These are phyloP conservation scores for Trypanosoma melophagium DNA, from an alignment of 208 protist species.

Conservation along the genomic window DNA sequence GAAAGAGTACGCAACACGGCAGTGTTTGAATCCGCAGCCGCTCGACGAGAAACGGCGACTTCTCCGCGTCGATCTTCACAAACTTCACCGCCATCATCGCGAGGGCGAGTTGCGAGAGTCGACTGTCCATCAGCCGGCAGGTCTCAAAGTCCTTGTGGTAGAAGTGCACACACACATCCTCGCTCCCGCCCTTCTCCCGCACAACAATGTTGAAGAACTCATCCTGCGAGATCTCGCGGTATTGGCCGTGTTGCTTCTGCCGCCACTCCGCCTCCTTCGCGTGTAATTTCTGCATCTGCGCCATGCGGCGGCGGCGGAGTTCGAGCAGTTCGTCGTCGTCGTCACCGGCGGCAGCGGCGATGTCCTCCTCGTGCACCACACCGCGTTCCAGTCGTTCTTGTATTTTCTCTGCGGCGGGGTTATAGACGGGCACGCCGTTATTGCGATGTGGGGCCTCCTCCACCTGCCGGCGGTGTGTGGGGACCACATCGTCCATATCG, in stretches of 20 bases:
- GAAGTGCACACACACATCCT: slow-evolving; percentile 91
- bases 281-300: slow-evolving; percentile 48
- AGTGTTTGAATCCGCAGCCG: slow-evolving; percentile 91
- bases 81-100: slow-evolving; percentile 89
- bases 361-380: slow-evolving; percentile 10
- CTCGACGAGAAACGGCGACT: slow-evolving; percentile 93
- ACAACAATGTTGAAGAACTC: slow-evolving; percentile 94
- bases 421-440: slow-evolving; percentile 61
- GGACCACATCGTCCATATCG: slow-evolving; percentile 76
- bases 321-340: slow-evolving; percentile 81
- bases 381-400: slow-evolving; percentile 24
- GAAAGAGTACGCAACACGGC: slow-evolving; percentile 92
- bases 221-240: slow-evolving; percentile 90
- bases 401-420: slow-evolving; percentile 65
- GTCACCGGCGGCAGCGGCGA: slow-evolving; percentile 24
- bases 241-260: slow-evolving; percentile 91
- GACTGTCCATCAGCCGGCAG: slow-evolving; percentile 95
- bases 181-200: slow-evolving; percentile 88
- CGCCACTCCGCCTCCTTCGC: slow-evolving; percentile 78
- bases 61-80: slow-evolving; percentile 93
- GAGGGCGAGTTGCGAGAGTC: slow-evolving; percentile 83
- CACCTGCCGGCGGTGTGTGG: slow-evolving; percentile 68
- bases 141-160: slow-evolving; percentile 95
- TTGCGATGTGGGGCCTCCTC: slow-evolving; percentile 25
- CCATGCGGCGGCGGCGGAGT: slow-evolving; percentile 71